phyloP scores from a whole-genome alignment of 306 rosid species.

The Pachyrhizus erosus region DNA sequence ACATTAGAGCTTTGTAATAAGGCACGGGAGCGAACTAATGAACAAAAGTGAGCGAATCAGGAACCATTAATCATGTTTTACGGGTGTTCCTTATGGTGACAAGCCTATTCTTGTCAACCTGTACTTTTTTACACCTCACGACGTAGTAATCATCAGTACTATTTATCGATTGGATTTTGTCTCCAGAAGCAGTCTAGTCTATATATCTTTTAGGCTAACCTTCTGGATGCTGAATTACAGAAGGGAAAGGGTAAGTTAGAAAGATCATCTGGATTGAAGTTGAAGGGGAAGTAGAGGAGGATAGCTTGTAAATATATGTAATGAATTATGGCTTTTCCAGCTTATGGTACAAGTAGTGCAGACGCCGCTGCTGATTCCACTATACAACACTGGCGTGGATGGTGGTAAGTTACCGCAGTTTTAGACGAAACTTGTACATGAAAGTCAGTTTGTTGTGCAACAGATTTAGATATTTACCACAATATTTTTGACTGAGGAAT shows the following conservation, averaged over 20 bases:
- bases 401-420: neutral
- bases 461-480: neutral
- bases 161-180: neutral
- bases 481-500: neutral
- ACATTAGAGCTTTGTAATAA: constrained; percentile 3
- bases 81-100: neutral
- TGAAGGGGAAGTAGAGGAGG: neutral
- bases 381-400: neutral
- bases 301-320: constrained; percentile 2
- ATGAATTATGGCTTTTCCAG: neutral
- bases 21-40: neutral
- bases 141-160: neutral
- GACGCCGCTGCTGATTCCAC: neutral
- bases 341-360: constrained; percentile 4
- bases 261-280: neutral
- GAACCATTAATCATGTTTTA: neutral
- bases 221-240: neutral
- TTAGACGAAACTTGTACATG: neutral
- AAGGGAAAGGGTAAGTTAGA: neutral
- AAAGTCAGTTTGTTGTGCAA: neutral
- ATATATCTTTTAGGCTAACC: neutral
- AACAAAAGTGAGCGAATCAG: neutral
- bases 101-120: neutral
- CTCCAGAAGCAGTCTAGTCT: neutral
- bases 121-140: neutral